Percentiles rank a stretch among this genome's conserved stretches.
These are phyloP conservation scores for Lunasporangiospora selenospora DNA, from an alignment of 192 early-diverging fungal species.

Conservation along the genomic window DNA sequence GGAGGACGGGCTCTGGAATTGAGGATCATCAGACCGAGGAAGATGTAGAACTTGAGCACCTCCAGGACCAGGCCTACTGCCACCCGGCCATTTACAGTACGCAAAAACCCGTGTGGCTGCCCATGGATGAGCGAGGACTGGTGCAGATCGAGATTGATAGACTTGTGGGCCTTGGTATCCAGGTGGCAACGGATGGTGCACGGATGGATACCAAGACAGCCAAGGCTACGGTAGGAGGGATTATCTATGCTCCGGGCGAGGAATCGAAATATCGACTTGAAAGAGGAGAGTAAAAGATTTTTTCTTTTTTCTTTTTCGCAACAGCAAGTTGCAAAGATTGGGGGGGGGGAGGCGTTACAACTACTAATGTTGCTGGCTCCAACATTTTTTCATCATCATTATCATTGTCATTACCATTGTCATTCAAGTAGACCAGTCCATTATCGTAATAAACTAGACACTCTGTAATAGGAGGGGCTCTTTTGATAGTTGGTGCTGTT, in stretches of 20 bases:
- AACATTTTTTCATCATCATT: too few relatives aligned
- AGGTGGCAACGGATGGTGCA: constrained; percentile 42
- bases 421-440: too few relatives aligned
- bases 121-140: constrained; percentile 52
- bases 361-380: too few relatives aligned
- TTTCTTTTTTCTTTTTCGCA: too few relatives aligned
- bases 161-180: constrained; percentile 31
- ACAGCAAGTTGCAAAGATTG: too few relatives aligned
- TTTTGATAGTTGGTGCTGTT: too few relatives aligned
- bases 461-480: too few relatives aligned
- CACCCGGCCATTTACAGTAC: constrained; percentile 46
- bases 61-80: constrained; percentile 49
- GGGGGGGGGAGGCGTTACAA: too few relatives aligned
- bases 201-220: constrained; percentile 6
- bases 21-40: too few relatives aligned
- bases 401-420: too few relatives aligned
- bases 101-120: constrained; percentile 58
- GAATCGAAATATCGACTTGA: constrained; percentile 33
- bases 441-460: too few relatives aligned
- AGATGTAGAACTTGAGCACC: constrained; percentile 9
- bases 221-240: constrained; percentile 21
- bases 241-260: constrained; percentile 43
- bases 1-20: too few relatives aligned
- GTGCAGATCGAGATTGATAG: constrained; percentile 38
- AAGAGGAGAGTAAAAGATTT: constrained; percentile 11